Conservation (phyloP, 306 rosid genomes). For the Prunus dulcis region DNA sequence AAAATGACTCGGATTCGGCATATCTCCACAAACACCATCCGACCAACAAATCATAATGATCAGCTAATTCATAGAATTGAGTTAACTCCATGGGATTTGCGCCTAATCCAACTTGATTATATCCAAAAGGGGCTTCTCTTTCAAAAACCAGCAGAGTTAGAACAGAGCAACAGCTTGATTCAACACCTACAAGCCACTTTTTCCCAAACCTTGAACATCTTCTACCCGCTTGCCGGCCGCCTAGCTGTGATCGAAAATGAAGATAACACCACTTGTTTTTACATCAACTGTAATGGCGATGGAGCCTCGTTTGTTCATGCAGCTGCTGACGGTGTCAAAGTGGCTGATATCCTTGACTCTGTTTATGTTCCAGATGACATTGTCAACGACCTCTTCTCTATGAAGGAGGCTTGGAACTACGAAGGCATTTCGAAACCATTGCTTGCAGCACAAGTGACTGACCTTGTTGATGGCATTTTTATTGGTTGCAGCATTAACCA, state of each 20-base stretch:
- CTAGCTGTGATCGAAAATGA: background rate
- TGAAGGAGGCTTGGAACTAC: background rate
- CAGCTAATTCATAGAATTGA: background rate
- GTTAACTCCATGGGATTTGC: slow-evolving; percentile 19
- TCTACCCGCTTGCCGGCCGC: slow-evolving; percentile 7
- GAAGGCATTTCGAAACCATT: slow-evolving; percentile 10
- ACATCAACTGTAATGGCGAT: slow-evolving; percentile 23
- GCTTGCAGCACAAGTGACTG: slow-evolving; percentile 28
- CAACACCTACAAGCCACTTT: background rate
- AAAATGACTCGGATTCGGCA: background rate
- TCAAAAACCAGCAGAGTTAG: background rate
- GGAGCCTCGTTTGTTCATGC: slow-evolving; percentile 18
- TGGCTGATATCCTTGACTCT: slow-evolving; percentile 23
- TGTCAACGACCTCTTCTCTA: slow-evolving; percentile 17
- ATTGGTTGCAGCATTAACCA: slow-evolving; percentile 23
- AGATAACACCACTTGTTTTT: slow-evolving; percentile 5
- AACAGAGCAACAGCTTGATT: background rate
- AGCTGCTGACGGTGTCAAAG: slow-evolving; percentile 1
- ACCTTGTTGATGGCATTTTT: slow-evolving; percentile 31
- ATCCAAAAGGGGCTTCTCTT: slow-evolving; percentile 11
- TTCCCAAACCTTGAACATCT: background rate
- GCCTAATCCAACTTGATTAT: background rate
- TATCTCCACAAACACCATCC: background rate
- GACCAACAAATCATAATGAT: background rate
- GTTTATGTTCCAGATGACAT: slow-evolving; percentile 15